These are phyloP conservation scores for Eutypella sp. DNA, from an alignment of 2,329 filamentous ascomycete genomes.

Conservation along the genomic window DNA sequence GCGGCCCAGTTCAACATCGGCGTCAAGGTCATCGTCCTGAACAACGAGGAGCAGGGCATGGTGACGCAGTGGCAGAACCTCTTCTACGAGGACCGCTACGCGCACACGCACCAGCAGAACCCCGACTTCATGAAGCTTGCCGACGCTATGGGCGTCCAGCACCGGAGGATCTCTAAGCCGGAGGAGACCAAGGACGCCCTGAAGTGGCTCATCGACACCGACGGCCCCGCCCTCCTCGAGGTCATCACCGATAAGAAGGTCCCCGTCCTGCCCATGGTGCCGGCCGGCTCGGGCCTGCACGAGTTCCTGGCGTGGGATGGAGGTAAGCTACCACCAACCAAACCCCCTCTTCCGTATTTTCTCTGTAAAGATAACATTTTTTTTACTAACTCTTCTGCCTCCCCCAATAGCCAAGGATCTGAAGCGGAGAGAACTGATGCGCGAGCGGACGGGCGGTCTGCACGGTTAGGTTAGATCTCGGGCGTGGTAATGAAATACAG, in stretches of 20 bases:
- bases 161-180: conserved; percentile 65
- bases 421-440: conserved; percentile 62
- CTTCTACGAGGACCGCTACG: conserved; percentile 91
- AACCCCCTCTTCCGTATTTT: no score
- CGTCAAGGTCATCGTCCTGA: conserved; percentile 89
- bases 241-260: conserved; percentile 89
- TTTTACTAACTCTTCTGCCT: conserved; percentile 38
- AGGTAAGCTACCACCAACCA: conserved; percentile 48
- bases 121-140: conserved; percentile 94
- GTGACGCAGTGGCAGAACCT: conserved; percentile 98
- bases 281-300: conserved; percentile 77
- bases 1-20: conserved; percentile 95
- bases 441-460: conserved; percentile 52
- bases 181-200: conserved; percentile 73
- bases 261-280: conserved; percentile 97
- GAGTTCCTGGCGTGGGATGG: conserved; percentile 89
- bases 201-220: conserved; percentile 81
- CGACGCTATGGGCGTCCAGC: conserved; percentile 84
- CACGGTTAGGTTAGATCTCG: conserved; percentile 34
- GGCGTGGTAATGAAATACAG: no score
- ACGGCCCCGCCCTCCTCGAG: conserved; percentile 90
- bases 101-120: conserved; percentile 91
- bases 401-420: conserved; percentile 57
- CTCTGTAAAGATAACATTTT: no score
- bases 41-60: conserved; percentile 98